Conservation (phyloP, 257 asterid species). For the Eucommia ulmoides region DNA sequence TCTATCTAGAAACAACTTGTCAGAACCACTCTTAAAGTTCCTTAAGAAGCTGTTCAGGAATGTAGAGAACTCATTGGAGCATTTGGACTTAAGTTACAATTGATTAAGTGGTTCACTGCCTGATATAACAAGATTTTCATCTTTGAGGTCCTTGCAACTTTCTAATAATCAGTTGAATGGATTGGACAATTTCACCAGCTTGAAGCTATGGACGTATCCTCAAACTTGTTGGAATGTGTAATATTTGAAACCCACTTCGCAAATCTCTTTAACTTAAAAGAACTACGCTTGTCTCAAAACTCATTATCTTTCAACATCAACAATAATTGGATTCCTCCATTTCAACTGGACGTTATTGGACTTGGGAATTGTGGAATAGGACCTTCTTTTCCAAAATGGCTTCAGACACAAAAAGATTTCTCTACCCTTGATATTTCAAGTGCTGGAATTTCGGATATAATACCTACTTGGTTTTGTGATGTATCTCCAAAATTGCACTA, state of each 20-base stretch:
- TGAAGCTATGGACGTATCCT: neutral
- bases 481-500: neutral
- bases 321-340: slow-evolving; percentile 8
- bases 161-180: slow-evolving; percentile 12
- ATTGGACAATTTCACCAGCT: neutral
- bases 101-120: neutral
- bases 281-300: slow-evolving; percentile 8
- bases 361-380: slow-evolving; percentile 9
- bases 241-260: slow-evolving; percentile 5
- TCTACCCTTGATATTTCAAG: slow-evolving; percentile 5
- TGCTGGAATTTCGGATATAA: slow-evolving; percentile 7
- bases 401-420: slow-evolving; percentile 5
- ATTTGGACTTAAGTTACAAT: neutral
- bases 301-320: neutral
- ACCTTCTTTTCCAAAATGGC: slow-evolving; percentile 15
- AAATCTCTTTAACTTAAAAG: neutral
- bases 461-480: slow-evolving; percentile 15
- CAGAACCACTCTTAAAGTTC: slow-evolving; percentile 7
- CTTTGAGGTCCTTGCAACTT: neutral
- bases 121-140: neutral
- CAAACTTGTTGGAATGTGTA: neutral
- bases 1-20: neutral
- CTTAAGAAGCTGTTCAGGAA: neutral
- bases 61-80: slow-evolving; percentile 5
- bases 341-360: slow-evolving; percentile 1